These are phyloP conservation scores for Aspergillus candidus DNA, from an alignment of 2,329 filamentous ascomycete species.

Conservation along the genomic window DNA sequence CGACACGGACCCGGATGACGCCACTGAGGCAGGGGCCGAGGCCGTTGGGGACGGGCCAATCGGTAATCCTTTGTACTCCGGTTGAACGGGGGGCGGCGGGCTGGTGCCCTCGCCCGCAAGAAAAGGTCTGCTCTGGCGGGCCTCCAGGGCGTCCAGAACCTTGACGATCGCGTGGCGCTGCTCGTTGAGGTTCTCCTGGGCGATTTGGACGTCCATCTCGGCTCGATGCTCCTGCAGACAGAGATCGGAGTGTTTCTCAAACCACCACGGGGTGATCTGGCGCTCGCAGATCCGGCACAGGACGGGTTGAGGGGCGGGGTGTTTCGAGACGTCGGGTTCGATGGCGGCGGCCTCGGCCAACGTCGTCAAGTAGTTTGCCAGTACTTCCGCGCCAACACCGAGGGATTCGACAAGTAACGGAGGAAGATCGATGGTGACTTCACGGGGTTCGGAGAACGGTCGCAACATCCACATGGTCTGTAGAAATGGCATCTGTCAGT, in stretches of 20 bases:
- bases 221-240: conserved; percentile 93
- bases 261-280: conserved; percentile 98
- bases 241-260: conserved; percentile 95
- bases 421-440: conserved; percentile 94
- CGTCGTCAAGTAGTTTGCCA: conserved; percentile 86
- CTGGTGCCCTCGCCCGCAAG: conserved; percentile 34
- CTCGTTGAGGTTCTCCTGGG: conserved; percentile 85
- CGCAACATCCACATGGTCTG: conserved; percentile 99
- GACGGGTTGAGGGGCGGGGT: conserved; percentile 75
- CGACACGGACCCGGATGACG: conserved; percentile 65
- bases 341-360: conserved; percentile 77
- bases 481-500: conserved; percentile 21
- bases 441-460: conserved; percentile 77
- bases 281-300: conserved; percentile 96
- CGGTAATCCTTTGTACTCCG: conserved; percentile 80
- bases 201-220: conserved; percentile 96
- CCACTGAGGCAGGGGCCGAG: conserved; percentile 60
- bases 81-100: conserved; percentile 51
- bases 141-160: conserved; percentile 86
- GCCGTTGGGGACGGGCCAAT: conserved; percentile 69
- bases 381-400: conserved; percentile 87
- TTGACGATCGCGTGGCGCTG: conserved; percentile 93
- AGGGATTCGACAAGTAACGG: conserved; percentile 83
- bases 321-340: conserved; percentile 64
- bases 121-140: conserved; percentile 43